Evolutionary conservation across 139 green algal genomes (phyloP).

Genomic region (Picochlorum costavermella): DNA sequence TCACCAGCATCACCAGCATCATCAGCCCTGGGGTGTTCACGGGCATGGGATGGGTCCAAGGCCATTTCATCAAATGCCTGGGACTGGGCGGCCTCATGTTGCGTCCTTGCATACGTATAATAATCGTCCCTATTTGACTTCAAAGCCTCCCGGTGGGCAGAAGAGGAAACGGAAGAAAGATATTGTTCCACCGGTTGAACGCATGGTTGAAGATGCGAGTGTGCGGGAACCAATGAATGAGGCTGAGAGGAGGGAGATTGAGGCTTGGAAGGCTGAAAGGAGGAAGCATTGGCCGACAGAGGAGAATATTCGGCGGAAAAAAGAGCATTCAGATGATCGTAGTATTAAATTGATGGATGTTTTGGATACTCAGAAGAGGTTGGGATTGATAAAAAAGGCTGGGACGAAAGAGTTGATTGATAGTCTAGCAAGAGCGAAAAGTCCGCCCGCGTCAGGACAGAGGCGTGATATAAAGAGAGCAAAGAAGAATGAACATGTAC

Average conservation of each 20-base stretch:
- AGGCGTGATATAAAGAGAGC: conserved; percentile 9
- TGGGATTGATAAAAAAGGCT: conserved; percentile 20
- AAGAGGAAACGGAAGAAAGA: conserved; percentile 23
- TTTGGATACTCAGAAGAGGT: conserved; percentile 15
- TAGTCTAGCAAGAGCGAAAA: background rate
- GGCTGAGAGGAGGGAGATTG: conserved; percentile 15
- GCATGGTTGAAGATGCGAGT: conserved; percentile 10
- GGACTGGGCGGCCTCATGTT: no score
- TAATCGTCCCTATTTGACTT: background rate
- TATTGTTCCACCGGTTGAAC: conserved; percentile 19
- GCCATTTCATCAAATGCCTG: background rate
- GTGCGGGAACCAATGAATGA: conserved; percentile 13
- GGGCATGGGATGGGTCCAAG: no score
- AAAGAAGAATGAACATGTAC: background rate
- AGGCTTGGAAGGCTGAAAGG: conserved; percentile 21
- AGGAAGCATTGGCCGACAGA: conserved; percentile 18
- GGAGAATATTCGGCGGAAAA: conserved; percentile 7
- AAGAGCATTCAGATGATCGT: conserved; percentile 16
- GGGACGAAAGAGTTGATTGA: conserved; percentile 26
- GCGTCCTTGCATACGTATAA: no score
- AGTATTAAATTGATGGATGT: conserved; percentile 21
- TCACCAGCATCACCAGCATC: no score
- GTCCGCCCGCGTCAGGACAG: background rate
- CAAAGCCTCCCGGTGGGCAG: background rate
- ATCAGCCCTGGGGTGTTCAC: no score